Base-by-base conservation (phyloP, 73 alveolate species). In the Paramecium sexaurelia region DNA sequence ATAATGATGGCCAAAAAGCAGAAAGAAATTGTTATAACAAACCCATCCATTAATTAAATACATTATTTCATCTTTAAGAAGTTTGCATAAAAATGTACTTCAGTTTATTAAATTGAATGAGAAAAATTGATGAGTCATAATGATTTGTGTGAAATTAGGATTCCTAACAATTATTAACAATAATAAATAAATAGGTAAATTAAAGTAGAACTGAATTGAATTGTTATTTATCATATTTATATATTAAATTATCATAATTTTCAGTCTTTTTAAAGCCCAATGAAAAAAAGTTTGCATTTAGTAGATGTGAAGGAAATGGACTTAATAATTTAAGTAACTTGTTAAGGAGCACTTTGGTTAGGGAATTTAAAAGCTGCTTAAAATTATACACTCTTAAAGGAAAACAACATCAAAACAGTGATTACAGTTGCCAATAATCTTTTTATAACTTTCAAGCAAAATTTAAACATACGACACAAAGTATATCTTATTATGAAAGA, bases 311-410 rank as follows among this genome's bases (percentile, higher is more conserved):
- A 73, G 6, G 87, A 73, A 13, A 73, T 73, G 87, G 87, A 73
- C 43, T 11, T 73, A 36, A 39, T 73, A 13, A 10, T 39, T 1
- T 27, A 73, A 73, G 13, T 15, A n/a, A n/a, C 36, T 22, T 15
- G 13, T 36, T 27, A 39, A 73, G 87, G 87, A 36, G 87, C 87
- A 10, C 37, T 73, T 5, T 73, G 87, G 87, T 36, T 73, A 39
- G 87, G 87, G 5, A 73, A 73, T 73, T n/a, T 73, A 36, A 73
- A 37, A 5, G 87, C 87, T 27, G 87, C 87, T 10, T 39, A 73
- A 73, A 73, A 73, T 73, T 5, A n/a, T 11, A 73, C 61, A 36
- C 6, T 11, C 5, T 39, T 73, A 37, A 33, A 33, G 9, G 27
- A 33, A 73, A 33, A 73, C 32, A 73, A 73, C 37, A 73, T 73